Conservation (phyloP, 73 alveolate genomes). For the Vitrella brassicaformis region DNA sequence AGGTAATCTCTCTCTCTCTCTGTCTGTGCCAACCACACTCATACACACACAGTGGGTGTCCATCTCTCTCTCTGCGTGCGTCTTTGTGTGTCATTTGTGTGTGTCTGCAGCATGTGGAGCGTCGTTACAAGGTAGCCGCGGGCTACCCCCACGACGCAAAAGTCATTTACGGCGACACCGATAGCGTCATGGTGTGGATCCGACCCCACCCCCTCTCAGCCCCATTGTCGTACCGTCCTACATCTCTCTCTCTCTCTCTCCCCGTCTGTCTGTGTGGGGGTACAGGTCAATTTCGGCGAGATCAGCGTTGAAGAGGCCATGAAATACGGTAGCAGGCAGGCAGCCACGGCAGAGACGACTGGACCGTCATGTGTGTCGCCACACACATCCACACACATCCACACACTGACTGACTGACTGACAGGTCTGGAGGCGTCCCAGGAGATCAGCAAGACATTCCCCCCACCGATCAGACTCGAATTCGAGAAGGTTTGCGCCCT, state of each 20-base stretch:
- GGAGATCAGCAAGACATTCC: slow-evolving; percentile 65
- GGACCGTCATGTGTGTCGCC: too few relatives aligned
- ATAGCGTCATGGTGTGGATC: slow-evolving; percentile 77
- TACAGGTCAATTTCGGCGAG: slow-evolving; percentile 31
- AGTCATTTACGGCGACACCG: slow-evolving; percentile 99
- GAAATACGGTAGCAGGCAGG: too few relatives aligned
- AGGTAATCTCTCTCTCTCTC: slow-evolving; percentile 1
- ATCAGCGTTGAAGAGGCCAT: slow-evolving; percentile 90
- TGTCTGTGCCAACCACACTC: neutral
- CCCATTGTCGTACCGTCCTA: neutral
- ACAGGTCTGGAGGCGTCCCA: neutral
- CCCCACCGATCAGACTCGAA: slow-evolving; percentile 92
- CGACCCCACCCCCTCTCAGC: neutral
- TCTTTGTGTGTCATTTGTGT: neutral
- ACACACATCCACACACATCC: too few relatives aligned
- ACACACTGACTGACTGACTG: neutral
- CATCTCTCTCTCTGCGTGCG: neutral
- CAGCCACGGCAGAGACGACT: too few relatives aligned
- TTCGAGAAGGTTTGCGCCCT: slow-evolving; percentile 66
- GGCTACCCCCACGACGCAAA: slow-evolving; percentile 83
- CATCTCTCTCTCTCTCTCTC: neutral
- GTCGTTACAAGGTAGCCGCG: slow-evolving; percentile 59
- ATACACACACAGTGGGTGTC: neutral
- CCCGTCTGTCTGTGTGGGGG: neutral
- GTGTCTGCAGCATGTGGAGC: slow-evolving; percentile 34